Percentiles rank a stretch among this genome's conserved stretches.
These are phyloP conservation scores for Suhomyces guaymorum DNA, from an alignment of 1,139 yeast species.

Conservation along the genomic window DNA sequence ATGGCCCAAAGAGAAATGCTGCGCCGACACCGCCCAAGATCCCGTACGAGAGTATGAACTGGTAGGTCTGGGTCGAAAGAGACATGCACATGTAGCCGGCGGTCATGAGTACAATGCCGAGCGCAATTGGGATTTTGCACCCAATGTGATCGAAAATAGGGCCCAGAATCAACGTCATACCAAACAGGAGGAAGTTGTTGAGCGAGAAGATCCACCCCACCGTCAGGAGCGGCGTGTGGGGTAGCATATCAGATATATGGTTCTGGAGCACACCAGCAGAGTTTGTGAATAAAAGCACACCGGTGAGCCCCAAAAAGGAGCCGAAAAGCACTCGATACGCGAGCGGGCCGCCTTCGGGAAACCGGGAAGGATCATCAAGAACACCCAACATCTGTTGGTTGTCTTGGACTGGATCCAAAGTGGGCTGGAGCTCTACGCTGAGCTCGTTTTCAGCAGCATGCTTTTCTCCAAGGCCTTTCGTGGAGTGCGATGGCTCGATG, in stretches of 20 bases:
- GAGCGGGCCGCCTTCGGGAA: slow-evolving; percentile 29
- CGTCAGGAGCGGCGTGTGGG: slow-evolving; percentile 22
- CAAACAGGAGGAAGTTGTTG: slow-evolving; percentile 32
- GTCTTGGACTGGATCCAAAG: too few relatives aligned
- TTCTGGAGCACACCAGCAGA: slow-evolving; percentile 31
- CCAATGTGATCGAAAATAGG: slow-evolving; percentile 30
- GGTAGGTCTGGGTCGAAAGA: slow-evolving; percentile 24
- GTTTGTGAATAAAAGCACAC: slow-evolving; percentile 30
- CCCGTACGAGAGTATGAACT: slow-evolving; percentile 27
- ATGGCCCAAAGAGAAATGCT: slow-evolving; percentile 28
- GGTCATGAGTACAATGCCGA: slow-evolving; percentile 21
- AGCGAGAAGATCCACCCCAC: slow-evolving; percentile 38
- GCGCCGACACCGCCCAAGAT: slow-evolving; percentile 27
- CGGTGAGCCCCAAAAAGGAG: slow-evolving; percentile 28
- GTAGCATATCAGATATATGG: slow-evolving; percentile 24
- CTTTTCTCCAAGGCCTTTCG: too few relatives aligned
- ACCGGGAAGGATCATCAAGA: slow-evolving; percentile 22
- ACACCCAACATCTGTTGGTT: neutral
- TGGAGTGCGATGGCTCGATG: too few relatives aligned
- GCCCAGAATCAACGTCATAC: slow-evolving; percentile 26
- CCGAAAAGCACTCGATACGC: slow-evolving; percentile 26
- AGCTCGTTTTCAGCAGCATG: too few relatives aligned
- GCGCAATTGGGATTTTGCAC: slow-evolving; percentile 19
- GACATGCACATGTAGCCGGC: slow-evolving; percentile 29
- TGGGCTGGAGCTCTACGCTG: too few relatives aligned